Evolutionary conservation across 106 monocot genomes (phyloP).

Genomic region (Apostasia ramifera): DNA sequence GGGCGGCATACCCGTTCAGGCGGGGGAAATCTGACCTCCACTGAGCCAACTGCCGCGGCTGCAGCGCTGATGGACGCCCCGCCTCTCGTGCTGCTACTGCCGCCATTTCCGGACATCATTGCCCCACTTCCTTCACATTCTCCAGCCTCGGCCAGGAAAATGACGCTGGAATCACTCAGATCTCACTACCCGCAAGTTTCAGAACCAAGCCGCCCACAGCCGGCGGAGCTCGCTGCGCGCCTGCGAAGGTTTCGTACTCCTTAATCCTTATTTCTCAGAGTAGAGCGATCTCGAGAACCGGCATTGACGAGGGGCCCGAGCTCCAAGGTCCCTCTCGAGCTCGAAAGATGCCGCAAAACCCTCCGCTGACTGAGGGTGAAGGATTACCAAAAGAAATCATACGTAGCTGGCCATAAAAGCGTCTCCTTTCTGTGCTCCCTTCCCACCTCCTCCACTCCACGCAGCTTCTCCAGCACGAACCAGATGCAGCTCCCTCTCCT

Average conservation of each 20-base stretch:
- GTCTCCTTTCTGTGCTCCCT: too few relatives aligned
- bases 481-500: too few relatives aligned
- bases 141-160: constrained; percentile 1
- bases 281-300: too few relatives aligned
- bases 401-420: too few relatives aligned
- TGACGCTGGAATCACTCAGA: neutral
- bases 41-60: constrained; percentile 40
- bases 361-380: too few relatives aligned
- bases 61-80: constrained; percentile 51
- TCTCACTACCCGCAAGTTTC: neutral
- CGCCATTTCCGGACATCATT: constrained; percentile 42
- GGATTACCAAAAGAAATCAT: too few relatives aligned
- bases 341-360: too few relatives aligned
- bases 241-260: neutral
- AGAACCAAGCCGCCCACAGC: neutral
- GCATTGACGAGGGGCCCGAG: too few relatives aligned
- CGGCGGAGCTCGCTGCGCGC: neutral
- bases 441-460: too few relatives aligned
- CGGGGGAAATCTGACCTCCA: constrained; percentile 30
- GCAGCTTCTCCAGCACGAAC: too few relatives aligned
- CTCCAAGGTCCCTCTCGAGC: too few relatives aligned
- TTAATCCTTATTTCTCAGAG: neutral
- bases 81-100: constrained; percentile 27
- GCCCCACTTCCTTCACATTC: constrained; percentile 10
- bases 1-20: constrained; percentile 41